phyloP scores from a whole-genome alignment of 257 asterid species.

The Agastache rugosa region DNA sequence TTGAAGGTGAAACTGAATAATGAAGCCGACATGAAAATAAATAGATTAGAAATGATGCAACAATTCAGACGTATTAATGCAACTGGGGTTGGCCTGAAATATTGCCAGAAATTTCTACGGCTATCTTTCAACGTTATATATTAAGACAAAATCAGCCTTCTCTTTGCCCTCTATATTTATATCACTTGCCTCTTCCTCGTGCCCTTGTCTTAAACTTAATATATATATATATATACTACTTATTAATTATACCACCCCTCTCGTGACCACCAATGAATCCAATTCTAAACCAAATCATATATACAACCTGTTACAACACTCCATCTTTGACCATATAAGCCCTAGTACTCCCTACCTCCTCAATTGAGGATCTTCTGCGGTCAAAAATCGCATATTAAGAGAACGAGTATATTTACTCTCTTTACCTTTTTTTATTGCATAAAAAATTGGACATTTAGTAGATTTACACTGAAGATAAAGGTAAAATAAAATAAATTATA shows the following conservation, averaged over 20 bases:
- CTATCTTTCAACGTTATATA: background rate
- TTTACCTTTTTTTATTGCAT: too few relatives aligned
- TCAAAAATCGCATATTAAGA: too few relatives aligned
- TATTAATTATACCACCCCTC: constrained; percentile 32
- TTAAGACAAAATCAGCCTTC: constrained; percentile 11
- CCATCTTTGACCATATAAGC: constrained; percentile 21
- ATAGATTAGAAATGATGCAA: constrained; percentile 20
- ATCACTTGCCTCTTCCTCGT: constrained; percentile 40
- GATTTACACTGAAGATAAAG: too few relatives aligned
- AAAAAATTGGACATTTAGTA: too few relatives aligned
- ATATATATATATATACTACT: background rate
- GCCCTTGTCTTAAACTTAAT: constrained; percentile 22
- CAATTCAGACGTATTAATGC: constrained; percentile 27
- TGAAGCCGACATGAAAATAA: background rate
- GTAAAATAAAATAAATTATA: too few relatives aligned
- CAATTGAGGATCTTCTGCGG: too few relatives aligned
- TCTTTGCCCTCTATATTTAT: constrained; percentile 29
- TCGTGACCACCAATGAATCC: constrained; percentile 60
- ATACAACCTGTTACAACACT: constrained; percentile 4
- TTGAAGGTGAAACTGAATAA: background rate
- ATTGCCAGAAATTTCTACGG: constrained; percentile 11
- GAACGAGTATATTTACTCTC: too few relatives aligned
- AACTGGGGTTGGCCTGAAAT: constrained; percentile 15
- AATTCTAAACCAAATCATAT: constrained; percentile 32
- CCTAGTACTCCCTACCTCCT: too few relatives aligned